Evolutionary conservation across 140 eudicot genomes (phyloP).

Genomic region (Cichorium intybus): DNA sequence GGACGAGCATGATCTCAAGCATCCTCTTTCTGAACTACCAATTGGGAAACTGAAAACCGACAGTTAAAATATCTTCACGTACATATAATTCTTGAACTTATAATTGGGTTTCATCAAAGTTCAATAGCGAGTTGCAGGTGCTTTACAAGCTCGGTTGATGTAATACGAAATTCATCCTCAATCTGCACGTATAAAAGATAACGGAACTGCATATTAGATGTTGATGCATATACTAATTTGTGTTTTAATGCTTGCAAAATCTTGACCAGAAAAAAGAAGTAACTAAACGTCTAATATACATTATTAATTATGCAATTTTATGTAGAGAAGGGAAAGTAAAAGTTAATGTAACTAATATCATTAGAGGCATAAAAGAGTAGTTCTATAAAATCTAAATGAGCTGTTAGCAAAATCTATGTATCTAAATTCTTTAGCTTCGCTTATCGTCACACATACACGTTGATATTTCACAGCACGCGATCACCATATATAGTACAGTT

Average conservation of each 20-base stretch:
- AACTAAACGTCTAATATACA: too few species aligned
- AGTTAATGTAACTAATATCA: too few species aligned
- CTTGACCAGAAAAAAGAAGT: not conserved
- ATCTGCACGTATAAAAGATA: conserved; percentile 23
- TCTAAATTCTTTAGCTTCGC: too few species aligned
- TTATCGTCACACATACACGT: too few species aligned
- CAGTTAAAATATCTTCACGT: not conserved
- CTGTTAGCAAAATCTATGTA: not conserved
- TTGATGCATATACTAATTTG: not conserved
- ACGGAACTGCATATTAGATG: not conserved
- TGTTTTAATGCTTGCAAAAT: not conserved
- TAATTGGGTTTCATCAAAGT: not conserved
- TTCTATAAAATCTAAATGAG: too few species aligned
- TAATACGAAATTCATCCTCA: conserved; percentile 19
- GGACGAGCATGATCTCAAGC: conserved; percentile 2
- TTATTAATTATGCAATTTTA: too few species aligned
- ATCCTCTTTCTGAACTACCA: not conserved
- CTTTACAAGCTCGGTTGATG: conserved; percentile 23
- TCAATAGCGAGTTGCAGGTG: conserved; percentile 28
- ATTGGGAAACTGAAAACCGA: not conserved
- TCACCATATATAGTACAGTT: too few species aligned
- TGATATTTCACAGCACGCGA: too few species aligned
- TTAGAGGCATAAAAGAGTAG: too few species aligned
- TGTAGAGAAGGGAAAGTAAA: too few species aligned
- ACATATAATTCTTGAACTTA: not conserved